Conservation (phyloP, 805 yeast genomes). For the Kluyveromyces aestuarii region DNA sequence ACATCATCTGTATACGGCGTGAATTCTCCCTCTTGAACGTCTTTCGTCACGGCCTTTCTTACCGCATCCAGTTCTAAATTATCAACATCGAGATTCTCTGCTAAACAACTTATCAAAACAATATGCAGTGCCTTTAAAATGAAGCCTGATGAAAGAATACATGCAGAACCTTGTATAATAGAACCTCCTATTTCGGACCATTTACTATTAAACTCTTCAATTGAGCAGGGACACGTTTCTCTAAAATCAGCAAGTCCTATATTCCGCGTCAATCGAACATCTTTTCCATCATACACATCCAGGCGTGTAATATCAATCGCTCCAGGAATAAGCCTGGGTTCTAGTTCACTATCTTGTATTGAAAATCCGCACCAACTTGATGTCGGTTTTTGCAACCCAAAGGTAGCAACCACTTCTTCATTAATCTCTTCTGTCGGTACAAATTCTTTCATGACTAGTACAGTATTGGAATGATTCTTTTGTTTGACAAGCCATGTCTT, state of each 20-base stretch:
- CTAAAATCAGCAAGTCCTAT: constrained; percentile 29
- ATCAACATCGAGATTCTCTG: constrained; percentile 25
- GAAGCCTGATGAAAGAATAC: constrained; percentile 29
- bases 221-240: constrained; percentile 45
- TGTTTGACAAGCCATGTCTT: constrained; percentile 61
- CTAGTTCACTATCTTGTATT: constrained; percentile 28
- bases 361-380: constrained; percentile 25
- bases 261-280: constrained; percentile 6
- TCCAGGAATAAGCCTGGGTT: constrained; percentile 28
- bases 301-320: constrained; percentile 24
- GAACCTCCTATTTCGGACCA: constrained; percentile 55
- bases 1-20: constrained; percentile 33
- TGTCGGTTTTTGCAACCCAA: constrained; percentile 29
- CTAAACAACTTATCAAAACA: constrained; percentile 31
- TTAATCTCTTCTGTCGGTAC: constrained; percentile 12
- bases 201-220: constrained; percentile 37
- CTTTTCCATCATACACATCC: constrained; percentile 32
- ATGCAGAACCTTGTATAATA: constrained; percentile 37
- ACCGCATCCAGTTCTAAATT: constrained; percentile 25
- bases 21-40: constrained; percentile 24
- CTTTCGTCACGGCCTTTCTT: constrained; percentile 20
- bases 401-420: constrained; percentile 14
- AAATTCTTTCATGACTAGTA: constrained; percentile 40
- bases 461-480: constrained; percentile 81
- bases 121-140: constrained; percentile 29